phyloP scores from a whole-genome alignment of 305 asterid genomes.

The Coffea humblotiana region DNA sequence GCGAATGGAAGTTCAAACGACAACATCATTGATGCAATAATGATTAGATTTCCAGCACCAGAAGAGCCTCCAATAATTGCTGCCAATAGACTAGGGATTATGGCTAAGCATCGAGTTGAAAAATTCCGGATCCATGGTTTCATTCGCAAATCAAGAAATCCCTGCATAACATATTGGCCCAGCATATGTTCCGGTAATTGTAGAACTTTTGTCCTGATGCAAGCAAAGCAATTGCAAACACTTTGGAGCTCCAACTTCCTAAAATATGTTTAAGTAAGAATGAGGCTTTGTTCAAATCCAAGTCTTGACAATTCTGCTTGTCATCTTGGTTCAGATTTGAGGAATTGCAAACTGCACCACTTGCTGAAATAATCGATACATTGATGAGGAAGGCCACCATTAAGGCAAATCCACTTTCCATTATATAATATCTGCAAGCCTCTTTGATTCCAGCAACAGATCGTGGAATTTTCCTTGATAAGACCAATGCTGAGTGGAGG shows the following conservation, averaged over 20 bases:
- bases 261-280: constrained; percentile 80
- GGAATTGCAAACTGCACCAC: constrained; percentile 88
- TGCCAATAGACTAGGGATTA: constrained; percentile 77
- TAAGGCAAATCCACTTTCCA: constrained; percentile 88
- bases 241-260: constrained; percentile 94
- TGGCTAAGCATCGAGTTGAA: constrained; percentile 82
- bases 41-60: constrained; percentile 91
- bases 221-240: constrained; percentile 89
- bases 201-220: constrained; percentile 98
- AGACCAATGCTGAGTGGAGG: constrained; percentile 95
- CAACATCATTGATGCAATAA: constrained; percentile 92
- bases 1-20: constrained; percentile 97
- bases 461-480: constrained; percentile 91
- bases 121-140: constrained; percentile 90
- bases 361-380: constrained; percentile 81
- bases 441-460: constrained; percentile 77
- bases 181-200: constrained; percentile 95
- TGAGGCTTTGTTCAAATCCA: constrained; percentile 87
- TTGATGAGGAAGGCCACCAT: constrained; percentile 84
- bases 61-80: constrained; percentile 79
- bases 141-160: constrained; percentile 88
- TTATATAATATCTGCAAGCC: constrained; percentile 84
- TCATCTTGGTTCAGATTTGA: constrained; percentile 48
- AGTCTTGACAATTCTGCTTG: constrained; percentile 64
- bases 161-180: constrained; percentile 98